Percentiles rank a stretch among this genome's conserved stretches.
phyloP scores from a whole-genome alignment of 169 alveolate genomes.

The Cryptosporidium ryanae region DNA sequence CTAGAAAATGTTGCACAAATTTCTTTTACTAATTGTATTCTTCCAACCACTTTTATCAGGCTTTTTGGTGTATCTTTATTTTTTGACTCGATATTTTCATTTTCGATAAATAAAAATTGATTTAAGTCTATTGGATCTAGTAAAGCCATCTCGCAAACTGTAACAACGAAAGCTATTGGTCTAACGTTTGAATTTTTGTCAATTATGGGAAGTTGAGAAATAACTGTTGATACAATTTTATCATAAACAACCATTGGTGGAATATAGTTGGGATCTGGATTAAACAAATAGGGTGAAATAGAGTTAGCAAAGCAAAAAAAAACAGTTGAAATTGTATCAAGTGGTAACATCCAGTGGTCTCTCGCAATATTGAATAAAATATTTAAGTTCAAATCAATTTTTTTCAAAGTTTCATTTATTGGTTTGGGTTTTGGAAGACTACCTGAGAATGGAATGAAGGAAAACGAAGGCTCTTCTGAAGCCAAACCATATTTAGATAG shows the following conservation, averaged over 20 bases:
- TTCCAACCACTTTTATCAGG: constrained; percentile 13
- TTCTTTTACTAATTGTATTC: constrained; percentile 13
- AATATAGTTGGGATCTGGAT: constrained; percentile 39
- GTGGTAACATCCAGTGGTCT: constrained; percentile 60
- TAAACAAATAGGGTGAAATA: constrained; percentile 5
- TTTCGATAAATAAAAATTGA: constrained; percentile 31
- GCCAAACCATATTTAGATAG: constrained; percentile 10
- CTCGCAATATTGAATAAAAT: constrained; percentile 36
- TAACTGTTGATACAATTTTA: constrained; percentile 45
- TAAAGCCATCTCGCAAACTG: constrained; percentile 72
- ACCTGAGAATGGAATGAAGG: constrained; percentile 39
- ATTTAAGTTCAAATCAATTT: constrained; percentile 4
- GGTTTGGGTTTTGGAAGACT: constrained; percentile 8
- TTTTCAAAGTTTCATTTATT: not conserved
- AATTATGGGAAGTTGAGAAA: constrained; percentile 46
- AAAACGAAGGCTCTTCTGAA: constrained; percentile 35
- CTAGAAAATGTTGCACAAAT: constrained; percentile 33
- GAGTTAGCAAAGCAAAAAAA: constrained; percentile 42
- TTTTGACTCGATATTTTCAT: not conserved
- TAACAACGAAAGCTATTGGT: constrained; percentile 35
- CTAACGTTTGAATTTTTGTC: constrained; percentile 25
- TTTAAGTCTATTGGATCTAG: constrained; percentile 55
- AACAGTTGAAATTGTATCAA: constrained; percentile 2
- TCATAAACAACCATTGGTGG: constrained; percentile 60
- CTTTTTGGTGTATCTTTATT: constrained; percentile 1